A percentile compares a stretch with the other conserved stretches of the same genome.
Conservation (phyloP, 805 yeast genomes). For the Candida awuae region DNA sequence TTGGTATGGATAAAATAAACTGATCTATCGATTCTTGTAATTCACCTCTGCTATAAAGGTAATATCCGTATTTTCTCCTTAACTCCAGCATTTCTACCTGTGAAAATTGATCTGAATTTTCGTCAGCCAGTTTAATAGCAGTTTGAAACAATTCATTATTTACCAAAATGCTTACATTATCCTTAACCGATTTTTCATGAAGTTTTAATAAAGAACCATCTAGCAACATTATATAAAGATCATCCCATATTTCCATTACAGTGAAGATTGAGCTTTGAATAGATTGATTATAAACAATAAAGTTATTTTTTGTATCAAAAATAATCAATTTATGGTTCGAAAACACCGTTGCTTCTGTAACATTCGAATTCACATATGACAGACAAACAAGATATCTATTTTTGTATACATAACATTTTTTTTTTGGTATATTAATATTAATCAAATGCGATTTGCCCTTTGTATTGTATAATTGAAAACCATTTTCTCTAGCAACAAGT, state of each 20-base stretch:
- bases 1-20: slow-evolving; percentile 42
- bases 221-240: slow-evolving; percentile 52
- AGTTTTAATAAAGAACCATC: slow-evolving; percentile 70
- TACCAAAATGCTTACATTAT: slow-evolving; percentile 59
- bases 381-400: slow-evolving; percentile 41
- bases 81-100: slow-evolving; percentile 32
- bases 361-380: slow-evolving; percentile 36
- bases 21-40: slow-evolving; percentile 65
- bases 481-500: slow-evolving; percentile 58
- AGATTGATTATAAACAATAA: slow-evolving; percentile 60
- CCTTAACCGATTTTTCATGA: slow-evolving; percentile 57
- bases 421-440: slow-evolving; percentile 50
- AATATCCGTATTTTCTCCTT: slow-evolving; percentile 61
- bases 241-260: slow-evolving; percentile 48
- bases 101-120: slow-evolving; percentile 19
- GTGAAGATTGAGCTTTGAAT: slow-evolving; percentile 59
- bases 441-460: slow-evolving; percentile 47
- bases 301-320: slow-evolving; percentile 61
- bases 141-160: slow-evolving; percentile 63
- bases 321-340: slow-evolving; percentile 51
- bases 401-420: slow-evolving; percentile 36
- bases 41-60: slow-evolving; percentile 57
- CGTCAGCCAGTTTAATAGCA: slow-evolving; percentile 60
- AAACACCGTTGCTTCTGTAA: slow-evolving; percentile 19
- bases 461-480: slow-evolving; percentile 53